Evolutionary conservation across 2,329 filamentous ascomycete genomes (phyloP).

Genomic region (Phyllosticta citriasiana): DNA sequence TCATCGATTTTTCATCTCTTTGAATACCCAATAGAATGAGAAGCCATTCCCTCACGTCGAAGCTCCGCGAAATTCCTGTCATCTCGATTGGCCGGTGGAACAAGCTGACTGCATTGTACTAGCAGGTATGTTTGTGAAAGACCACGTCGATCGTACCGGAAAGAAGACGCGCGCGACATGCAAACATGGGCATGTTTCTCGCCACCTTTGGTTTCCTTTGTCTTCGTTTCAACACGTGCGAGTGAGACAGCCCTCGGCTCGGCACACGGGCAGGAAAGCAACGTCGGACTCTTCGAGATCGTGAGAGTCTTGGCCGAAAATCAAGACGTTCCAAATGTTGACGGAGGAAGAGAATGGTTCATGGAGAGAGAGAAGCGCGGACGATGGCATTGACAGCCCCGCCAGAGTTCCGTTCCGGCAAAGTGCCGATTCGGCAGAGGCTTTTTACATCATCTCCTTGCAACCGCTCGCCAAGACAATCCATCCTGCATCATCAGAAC

Average conservation of each 20-base stretch:
- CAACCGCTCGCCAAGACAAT: background rate
- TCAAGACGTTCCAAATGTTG: background rate
- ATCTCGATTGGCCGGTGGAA: no score
- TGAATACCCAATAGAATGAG: background rate
- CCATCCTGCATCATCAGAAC: background rate
- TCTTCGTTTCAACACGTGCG: background rate
- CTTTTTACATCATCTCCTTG: background rate
- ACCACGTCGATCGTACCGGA: background rate
- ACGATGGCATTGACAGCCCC: background rate
- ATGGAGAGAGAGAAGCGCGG: background rate
- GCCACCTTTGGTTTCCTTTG: background rate
- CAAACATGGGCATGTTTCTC: background rate
- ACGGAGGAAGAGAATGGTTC: background rate
- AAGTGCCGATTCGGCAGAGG: background rate
- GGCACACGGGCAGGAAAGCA: no score
- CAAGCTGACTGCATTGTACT: no score
- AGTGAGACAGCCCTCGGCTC: background rate
- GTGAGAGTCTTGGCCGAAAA: no score
- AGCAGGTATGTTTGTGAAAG: background rate
- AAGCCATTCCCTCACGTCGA: background rate
- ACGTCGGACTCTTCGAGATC: no score
- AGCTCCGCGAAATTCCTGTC: background rate
- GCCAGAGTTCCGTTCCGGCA: background rate
- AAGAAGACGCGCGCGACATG: background rate
- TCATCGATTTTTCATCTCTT: background rate